Conservation (phyloP, 352 stramenopile species). For the Pythium biforme region DNA sequence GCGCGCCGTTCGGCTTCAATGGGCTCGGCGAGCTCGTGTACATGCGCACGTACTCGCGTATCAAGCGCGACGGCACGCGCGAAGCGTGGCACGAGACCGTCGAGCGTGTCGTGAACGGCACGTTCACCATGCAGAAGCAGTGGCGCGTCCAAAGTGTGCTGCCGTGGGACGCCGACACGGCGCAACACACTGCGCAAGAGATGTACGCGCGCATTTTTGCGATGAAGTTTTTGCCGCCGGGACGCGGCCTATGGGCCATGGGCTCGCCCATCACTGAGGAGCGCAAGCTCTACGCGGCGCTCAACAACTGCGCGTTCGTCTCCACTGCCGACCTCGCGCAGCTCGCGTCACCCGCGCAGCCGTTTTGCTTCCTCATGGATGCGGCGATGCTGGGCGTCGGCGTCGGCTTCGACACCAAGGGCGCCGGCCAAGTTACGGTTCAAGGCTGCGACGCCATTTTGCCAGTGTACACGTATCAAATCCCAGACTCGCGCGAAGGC, state of each 20-base stretch:
- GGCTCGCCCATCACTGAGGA: conserved; percentile 89
- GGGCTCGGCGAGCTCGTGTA: conserved; percentile 93
- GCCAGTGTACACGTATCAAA: conserved; percentile 28
- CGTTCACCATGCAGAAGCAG: conserved; percentile 92
- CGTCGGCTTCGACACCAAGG: conserved; percentile 93
- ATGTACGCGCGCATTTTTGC: conserved; percentile 93
- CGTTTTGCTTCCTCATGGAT: conserved; percentile 96
- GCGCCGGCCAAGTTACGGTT: conserved; percentile 59
- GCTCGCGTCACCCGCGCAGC: conserved; percentile 56
- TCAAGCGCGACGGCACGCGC: conserved; percentile 74
- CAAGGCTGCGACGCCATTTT: conserved; percentile 29
- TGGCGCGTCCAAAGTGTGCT: conserved; percentile 58
- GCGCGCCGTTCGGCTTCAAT: conserved; percentile 92
- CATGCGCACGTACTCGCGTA: conserved; percentile 89
- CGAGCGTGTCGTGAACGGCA: conserved; percentile 92
- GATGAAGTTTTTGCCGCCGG: conserved; percentile 94
- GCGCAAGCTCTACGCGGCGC: conserved; percentile 77
- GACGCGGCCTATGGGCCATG: conserved; percentile 93
- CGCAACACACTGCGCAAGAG: conserved; percentile 64
- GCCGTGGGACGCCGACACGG: conserved; percentile 66
- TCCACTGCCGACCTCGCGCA: conserved; percentile 76
- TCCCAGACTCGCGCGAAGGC: conserved; percentile 70
- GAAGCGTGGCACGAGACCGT: conserved; percentile 92
- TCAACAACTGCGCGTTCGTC: conserved; percentile 95
- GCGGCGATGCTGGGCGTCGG: conserved; percentile 93